Percentiles rank a stretch among this genome's conserved stretches.
Conservation (phyloP, 2,329 filamentous ascomycete genomes). For the Phaeophleospora eucalypticola region DNA sequence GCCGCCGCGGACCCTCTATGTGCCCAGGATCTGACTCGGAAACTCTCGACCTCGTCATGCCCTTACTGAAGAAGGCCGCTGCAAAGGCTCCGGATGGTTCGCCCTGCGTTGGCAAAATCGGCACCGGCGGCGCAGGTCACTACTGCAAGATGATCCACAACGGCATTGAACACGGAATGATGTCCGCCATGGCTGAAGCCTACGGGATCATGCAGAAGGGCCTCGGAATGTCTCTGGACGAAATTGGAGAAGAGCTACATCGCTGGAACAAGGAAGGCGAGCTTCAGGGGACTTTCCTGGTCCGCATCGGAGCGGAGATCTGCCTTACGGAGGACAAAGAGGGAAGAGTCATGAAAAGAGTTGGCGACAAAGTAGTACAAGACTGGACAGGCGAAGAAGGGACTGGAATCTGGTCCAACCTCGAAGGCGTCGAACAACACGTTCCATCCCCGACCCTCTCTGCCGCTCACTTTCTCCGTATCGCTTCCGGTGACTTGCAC, state of each 20-base stretch:
- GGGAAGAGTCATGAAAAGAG: conserved; percentile 54
- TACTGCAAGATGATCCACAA: conserved; percentile 76
- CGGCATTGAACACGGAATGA: conserved; percentile 69
- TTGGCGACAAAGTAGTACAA: conserved; percentile 69
- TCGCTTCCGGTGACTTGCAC: conserved; percentile 59
- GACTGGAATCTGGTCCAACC: conserved; percentile 63
- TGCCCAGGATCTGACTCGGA: conserved; percentile 60
- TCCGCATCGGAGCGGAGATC: conserved; percentile 61
- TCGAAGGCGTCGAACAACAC: conserved; percentile 59
- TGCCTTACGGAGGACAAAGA: conserved; percentile 46
- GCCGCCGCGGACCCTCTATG: conserved; percentile 60
- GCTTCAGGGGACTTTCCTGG: conserved; percentile 57
- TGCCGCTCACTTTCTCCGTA: conserved; percentile 58
- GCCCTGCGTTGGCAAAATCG: conserved; percentile 58
- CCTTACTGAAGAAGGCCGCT: conserved; percentile 57
- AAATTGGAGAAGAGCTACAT: conserved; percentile 57
- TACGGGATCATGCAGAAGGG: conserved; percentile 60
- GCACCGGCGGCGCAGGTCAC: conserved; percentile 62
- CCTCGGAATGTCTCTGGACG: conserved; percentile 56
- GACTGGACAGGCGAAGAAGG: conserved; percentile 64
- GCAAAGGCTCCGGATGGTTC: conserved; percentile 58
- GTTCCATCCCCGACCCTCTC: conserved; percentile 62
- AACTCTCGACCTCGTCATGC: conserved; percentile 56
- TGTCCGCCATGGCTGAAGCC: conserved; percentile 58
- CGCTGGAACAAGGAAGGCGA: conserved; percentile 59